Evolutionary conservation across 768 basidiomycete species (phyloP).

Genomic region (Leucocoprinus sp.): DNA sequence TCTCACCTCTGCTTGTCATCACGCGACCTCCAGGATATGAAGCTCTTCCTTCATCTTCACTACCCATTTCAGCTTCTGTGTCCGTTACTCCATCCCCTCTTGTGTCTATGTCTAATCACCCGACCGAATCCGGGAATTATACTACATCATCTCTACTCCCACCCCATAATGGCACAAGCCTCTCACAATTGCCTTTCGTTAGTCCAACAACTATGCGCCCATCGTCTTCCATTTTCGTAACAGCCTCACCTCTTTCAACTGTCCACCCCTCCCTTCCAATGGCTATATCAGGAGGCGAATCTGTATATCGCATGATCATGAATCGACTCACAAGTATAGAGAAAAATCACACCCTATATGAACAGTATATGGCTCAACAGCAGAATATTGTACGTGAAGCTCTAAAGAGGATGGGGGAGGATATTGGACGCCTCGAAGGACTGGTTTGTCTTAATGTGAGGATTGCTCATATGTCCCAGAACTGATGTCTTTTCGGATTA

Average conservation of each 20-base stretch:
- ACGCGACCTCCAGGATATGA: background rate
- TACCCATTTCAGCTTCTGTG: background rate
- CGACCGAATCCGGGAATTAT: conserved; percentile 7
- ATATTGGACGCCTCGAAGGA: conserved; percentile 70
- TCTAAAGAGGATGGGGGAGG: conserved; percentile 65
- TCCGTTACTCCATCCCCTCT: background rate
- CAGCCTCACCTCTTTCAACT: conserved; percentile 10
- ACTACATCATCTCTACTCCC: background rate
- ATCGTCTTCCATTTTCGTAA: conserved; percentile 12
- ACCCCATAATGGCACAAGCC: conserved; percentile 4
- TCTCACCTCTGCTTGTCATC: conserved; percentile 5
- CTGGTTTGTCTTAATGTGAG: conserved; percentile 39
- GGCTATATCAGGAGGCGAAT: conserved; percentile 54
- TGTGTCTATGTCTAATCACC: background rate
- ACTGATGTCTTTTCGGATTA: background rate
- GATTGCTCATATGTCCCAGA: background rate
- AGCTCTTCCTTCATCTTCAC: background rate
- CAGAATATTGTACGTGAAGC: conserved; percentile 66
- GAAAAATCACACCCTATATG: conserved; percentile 77
- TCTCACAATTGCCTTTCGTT: conserved; percentile 7
- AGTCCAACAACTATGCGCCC: conserved; percentile 7
- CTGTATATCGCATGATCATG: conserved; percentile 94
- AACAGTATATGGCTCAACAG: conserved; percentile 87
- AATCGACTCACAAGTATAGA: conserved; percentile 83
- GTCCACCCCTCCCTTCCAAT: conserved; percentile 11